Percentiles rank a stretch among this genome's conserved stretches.
Conservation (phyloP, 2,329 filamentous ascomycete genomes). For the Exophiala aquamarina region DNA sequence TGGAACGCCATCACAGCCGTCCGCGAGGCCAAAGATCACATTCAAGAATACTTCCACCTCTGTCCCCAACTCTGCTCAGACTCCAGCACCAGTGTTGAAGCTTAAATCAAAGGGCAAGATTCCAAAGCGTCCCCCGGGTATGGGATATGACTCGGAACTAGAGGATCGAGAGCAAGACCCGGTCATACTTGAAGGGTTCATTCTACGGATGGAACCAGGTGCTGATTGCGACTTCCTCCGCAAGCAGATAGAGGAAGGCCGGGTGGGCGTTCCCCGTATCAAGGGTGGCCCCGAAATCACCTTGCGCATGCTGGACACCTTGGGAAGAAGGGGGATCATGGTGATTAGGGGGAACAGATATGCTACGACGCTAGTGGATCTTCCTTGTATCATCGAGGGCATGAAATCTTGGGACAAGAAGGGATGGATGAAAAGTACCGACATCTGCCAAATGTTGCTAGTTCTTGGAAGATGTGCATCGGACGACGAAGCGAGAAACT, state of each 20-base stretch:
- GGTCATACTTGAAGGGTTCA: conserved; percentile 82
- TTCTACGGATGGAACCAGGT: conserved; percentile 84
- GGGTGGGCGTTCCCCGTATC: conserved; percentile 65
- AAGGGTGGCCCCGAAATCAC: conserved; percentile 74
- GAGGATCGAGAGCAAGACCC: conserved; percentile 88
- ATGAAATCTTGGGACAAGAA: conserved; percentile 94
- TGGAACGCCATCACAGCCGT: conserved; percentile 6
- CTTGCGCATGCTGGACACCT: conserved; percentile 71
- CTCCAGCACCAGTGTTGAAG: conserved; percentile 48
- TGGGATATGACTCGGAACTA: conserved; percentile 95
- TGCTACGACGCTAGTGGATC: conserved; percentile 75
- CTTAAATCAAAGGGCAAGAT: conserved; percentile 68
- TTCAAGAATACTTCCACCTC: conserved; percentile 33
- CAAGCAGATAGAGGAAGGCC: conserved; percentile 72
- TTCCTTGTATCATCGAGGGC: conserved; percentile 83
- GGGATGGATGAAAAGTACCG: conserved; percentile 82
- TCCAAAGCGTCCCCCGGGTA: conserved; percentile 70
- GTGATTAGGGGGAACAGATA: conserved; percentile 69
- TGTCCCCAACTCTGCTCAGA: conserved; percentile 1
- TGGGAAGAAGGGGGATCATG: conserved; percentile 71
- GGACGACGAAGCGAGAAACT: conserved; percentile 65
- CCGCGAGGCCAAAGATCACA: conserved; percentile 36
- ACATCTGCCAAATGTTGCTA: conserved; percentile 85
- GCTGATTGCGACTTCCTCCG: conserved; percentile 82
- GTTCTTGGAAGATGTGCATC: conserved; percentile 68